Base-by-base conservation (phyloP, 2,329 filamentous ascomycete genomes). In the Teratosphaeria gauchensis region DNA sequence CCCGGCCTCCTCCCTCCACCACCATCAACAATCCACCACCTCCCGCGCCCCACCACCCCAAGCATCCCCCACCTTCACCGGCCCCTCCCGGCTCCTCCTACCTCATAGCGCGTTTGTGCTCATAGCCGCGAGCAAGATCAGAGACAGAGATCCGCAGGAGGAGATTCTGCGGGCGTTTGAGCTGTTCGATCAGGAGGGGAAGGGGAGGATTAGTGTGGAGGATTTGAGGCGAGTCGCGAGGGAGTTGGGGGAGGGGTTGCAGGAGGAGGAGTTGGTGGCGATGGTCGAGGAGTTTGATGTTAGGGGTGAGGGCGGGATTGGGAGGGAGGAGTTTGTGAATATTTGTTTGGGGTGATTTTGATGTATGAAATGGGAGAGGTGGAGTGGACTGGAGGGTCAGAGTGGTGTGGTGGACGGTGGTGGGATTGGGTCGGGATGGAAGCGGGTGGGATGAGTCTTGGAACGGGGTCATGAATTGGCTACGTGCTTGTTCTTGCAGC, bases 201-300 rank as follows among this genome's bases (percentile, higher is more conserved):
- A 96, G 76, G 92, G 92, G 6, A 85, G 88, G 64, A 96, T 99
- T 66, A 91, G 88, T 56, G 77, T 96, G 54, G 88, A 94, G 61
- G 94, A 97, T 76, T 77, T 99, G 75, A 81, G 90, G 62, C 81
- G 90, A 59, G 90, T 97, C 30, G 91, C 92, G 59, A 84, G 90
- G 68, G 94, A 97, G 73, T 79, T 99, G 63, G 94, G 94, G 7
- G 92, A 97, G 74, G 90, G 89, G 12, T 80, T 99, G 65, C 90
- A 94, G 66, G 92, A 99, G 70, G 89, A 95, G 68, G 94, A 99
- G 73, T 80, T 99, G 62, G 81, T 84, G 66, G 91, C 91, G 64
- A 99, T 99, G 94, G 94, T 99, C 76, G 91, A 96, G 70, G 92
- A 97, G 75, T 95, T 97, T 77, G 94, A 99, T 77, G 81, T 96